Evolutionary conservation across 345 rosid species (phyloP), one percentile per base, ranked within the genome.

Genomic region (Syzygium jambos): DNA sequence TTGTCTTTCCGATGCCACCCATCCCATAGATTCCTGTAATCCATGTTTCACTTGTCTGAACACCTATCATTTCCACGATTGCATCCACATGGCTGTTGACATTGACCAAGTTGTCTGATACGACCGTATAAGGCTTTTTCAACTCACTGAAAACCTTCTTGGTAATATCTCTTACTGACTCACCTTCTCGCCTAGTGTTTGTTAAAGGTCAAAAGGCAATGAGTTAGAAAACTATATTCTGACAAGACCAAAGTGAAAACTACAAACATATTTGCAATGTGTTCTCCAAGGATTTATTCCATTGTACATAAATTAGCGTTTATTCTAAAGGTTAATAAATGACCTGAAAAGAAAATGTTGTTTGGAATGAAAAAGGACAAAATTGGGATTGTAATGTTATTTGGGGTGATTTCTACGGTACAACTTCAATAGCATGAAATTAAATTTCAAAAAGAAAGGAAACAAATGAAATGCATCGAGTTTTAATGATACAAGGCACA

Each of bases 1-100:
- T 78, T 2, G 88, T 87, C 34, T 87, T 87, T 29, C 88, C 85
- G 11, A 87, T 51, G 5, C 88, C 88, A 10, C 85, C 88, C 65
- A 87, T 55, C 52, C 88, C 88, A 15, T 80, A 19, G 25, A 87
- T 87, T 43, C 85, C 88, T 77, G 78, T 65, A 78, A 87, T 46
- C 15, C 88, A 53, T 27, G 78, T 80, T 30, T 87, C 88, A 38
- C 22, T 54, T 46, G 88, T 77, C 51, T 43, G 21, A 27, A 30
- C 53, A 43, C 80, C 11, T 49, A 55, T 14, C 59, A 78, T 52
- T 43, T 27, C 25, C 54, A 78, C 41, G 10, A 87, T 56, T 2
- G 34, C 73, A 51, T 53, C 85, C 52, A 87, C 88, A 9, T 80
- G 88, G 53, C 56, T 51, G 43, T 52, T 5, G 7, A 54, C 46